These are phyloP conservation scores for Amanita subjunquillea DNA, from an alignment of 768 basidiomycete genomes.

Conservation along the genomic window DNA sequence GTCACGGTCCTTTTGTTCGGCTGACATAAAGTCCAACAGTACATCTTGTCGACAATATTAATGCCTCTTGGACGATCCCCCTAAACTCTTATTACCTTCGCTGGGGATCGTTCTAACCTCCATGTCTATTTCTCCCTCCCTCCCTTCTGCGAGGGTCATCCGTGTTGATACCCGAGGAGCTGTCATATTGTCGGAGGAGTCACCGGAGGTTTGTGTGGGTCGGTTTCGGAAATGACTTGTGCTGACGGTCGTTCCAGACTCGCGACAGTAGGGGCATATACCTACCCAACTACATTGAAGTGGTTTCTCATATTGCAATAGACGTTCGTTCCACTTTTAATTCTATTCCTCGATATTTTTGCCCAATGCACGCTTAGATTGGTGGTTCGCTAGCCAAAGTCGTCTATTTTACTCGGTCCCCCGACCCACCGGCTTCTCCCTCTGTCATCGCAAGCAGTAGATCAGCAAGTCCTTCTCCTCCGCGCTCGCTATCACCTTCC, in stretches of 20 bases:
- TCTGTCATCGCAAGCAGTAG: slow-evolving; percentile 53
- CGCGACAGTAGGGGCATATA: slow-evolving; percentile 95
- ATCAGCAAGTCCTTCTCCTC: slow-evolving; percentile 36
- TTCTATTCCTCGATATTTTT: slow-evolving; percentile 1
- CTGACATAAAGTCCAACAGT: not conserved
- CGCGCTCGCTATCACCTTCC: slow-evolving; percentile 33
- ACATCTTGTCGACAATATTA: not conserved
- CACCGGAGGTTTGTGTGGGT: slow-evolving; percentile 63
- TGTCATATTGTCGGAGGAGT: slow-evolving; percentile 87
- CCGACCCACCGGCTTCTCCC: slow-evolving; percentile 74
- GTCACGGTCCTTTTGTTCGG: not conserved
- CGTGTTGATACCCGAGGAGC: slow-evolving; percentile 94
- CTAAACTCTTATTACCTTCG: not conserved
- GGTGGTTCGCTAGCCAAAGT: slow-evolving; percentile 97
- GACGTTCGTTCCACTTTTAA: slow-evolving; percentile 54
- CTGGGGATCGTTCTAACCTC: slow-evolving; percentile 3
- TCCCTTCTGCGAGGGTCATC: slow-evolving; percentile 80
- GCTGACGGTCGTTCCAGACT: slow-evolving; percentile 38
- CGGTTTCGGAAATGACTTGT: not conserved
- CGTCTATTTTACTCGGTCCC: slow-evolving; percentile 95
- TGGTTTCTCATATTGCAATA: slow-evolving; percentile 93
- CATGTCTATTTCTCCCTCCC: slow-evolving; percentile 40
- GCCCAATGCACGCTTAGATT: slow-evolving; percentile 42
- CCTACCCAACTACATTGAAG: slow-evolving; percentile 95
- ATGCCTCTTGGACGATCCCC: not conserved